Percentiles rank a stretch among this genome's conserved stretches.
phyloP scores from a whole-genome alignment of 129 eudicot species.

The Calendula officinalis region DNA sequence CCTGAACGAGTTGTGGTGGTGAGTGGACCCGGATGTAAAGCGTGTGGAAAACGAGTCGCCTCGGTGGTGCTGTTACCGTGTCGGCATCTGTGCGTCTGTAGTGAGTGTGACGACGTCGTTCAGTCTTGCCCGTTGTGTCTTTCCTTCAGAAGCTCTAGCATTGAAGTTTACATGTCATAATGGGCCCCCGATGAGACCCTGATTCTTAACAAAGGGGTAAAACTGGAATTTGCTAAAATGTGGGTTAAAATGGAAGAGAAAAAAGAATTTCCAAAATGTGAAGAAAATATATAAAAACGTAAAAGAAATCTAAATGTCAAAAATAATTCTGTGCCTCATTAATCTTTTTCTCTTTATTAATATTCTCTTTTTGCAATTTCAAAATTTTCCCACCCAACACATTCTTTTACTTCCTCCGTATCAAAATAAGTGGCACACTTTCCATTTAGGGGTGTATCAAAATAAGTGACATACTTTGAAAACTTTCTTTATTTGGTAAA shows the following conservation, averaged over 20 bases:
- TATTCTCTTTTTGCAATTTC: background rate
- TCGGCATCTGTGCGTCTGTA: conserved; percentile 68
- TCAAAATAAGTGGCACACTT: too few species aligned
- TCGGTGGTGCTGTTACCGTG: conserved; percentile 79
- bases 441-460: too few species aligned
- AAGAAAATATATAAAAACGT: conserved; percentile 19
- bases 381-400: conserved; percentile 27
- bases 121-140: conserved; percentile 66
- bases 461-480: too few species aligned
- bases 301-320: conserved; percentile 16
- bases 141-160: conserved; percentile 54
- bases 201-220: too few species aligned
- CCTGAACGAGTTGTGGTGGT: conserved; percentile 54
- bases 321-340: conserved; percentile 14
- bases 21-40: conserved; percentile 62
- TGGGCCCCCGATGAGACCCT: too few species aligned
- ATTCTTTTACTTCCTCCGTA: too few species aligned
- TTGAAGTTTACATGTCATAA: conserved; percentile 53
- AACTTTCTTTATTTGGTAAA: too few species aligned
- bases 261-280: conserved; percentile 10
- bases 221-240: conserved; percentile 6
- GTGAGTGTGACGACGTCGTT: conserved; percentile 61
- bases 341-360: background rate
- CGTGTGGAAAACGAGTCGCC: conserved; percentile 62
- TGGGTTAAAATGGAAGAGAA: background rate